These are phyloP conservation scores for Colletotrichum echinochloae DNA, from an alignment of 2,329 filamentous ascomycete genomes.

Conservation along the genomic window DNA sequence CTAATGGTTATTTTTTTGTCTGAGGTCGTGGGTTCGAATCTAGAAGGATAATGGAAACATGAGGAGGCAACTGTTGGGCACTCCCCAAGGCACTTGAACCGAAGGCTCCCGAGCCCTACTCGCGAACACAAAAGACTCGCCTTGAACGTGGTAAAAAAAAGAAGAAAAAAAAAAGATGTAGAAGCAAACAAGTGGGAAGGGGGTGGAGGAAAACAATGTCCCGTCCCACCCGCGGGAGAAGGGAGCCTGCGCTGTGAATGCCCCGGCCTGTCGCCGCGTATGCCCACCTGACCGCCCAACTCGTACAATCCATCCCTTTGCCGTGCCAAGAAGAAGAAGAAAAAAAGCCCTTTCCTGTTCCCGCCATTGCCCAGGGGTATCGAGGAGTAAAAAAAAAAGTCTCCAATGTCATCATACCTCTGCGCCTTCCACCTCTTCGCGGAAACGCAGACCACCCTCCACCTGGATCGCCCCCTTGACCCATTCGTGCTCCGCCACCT, in stretches of 20 bases:
- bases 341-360: constrained; percentile 8
- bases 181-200: constrained; percentile 30
- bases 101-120: constrained; percentile 17
- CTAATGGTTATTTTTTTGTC: constrained; percentile 18
- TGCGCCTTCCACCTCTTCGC: constrained; percentile 69
- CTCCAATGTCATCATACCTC: constrained; percentile 54
- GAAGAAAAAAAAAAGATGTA: constrained; percentile 36
- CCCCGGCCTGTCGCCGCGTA: constrained; percentile 1
- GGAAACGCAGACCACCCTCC: constrained; percentile 69
- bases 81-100: background rate
- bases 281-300: constrained; percentile 19
- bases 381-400: constrained; percentile 18
- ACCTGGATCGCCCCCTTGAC: constrained; percentile 79
- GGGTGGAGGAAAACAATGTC: constrained; percentile 26
- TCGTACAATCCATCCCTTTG: constrained; percentile 28
- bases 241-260: constrained; percentile 13
- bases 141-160: constrained; percentile 38
- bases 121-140: constrained; percentile 23
- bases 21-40: constrained; percentile 23
- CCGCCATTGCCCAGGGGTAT: constrained; percentile 25
- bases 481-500: constrained; percentile 81
- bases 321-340: too few relatives aligned
- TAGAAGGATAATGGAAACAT: background rate
- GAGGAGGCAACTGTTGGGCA: background rate
- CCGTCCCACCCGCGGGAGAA: background rate